phyloP scores from a whole-genome alignment of 768 basidiomycete species.

The Russula earlei region DNA sequence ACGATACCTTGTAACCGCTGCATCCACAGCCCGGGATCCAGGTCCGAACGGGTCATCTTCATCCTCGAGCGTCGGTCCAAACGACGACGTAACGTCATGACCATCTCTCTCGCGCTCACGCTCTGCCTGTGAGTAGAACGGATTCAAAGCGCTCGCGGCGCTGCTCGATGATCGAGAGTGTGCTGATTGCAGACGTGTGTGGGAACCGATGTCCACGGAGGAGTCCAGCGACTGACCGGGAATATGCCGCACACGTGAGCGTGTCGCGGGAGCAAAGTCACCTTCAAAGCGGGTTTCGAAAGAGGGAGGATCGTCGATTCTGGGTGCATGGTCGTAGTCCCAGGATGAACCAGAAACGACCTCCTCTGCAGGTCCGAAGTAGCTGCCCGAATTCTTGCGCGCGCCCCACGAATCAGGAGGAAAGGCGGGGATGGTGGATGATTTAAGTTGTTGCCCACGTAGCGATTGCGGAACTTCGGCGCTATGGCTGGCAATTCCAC shows the following conservation, averaged over 20 bases:
- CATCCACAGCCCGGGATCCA: not conserved
- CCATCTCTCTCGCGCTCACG: slow-evolving; percentile 3
- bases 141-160: not conserved
- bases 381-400: slow-evolving; percentile 41
- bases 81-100: slow-evolving; percentile 1
- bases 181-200: not conserved
- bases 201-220: not conserved
- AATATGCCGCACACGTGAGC: slow-evolving; percentile 3
- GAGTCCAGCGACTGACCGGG: slow-evolving; percentile 1
- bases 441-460: slow-evolving; percentile 9
- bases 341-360: slow-evolving; percentile 19
- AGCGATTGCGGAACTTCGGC: slow-evolving; percentile 21
- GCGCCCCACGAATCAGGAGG: slow-evolving; percentile 60
- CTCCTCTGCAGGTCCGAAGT: slow-evolving; percentile 34
- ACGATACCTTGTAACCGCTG: not conserved
- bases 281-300: slow-evolving; percentile 16
- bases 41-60: slow-evolving; percentile 12
- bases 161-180: slow-evolving; percentile 10
- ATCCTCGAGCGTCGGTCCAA: slow-evolving; percentile 12
- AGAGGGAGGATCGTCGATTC: slow-evolving; percentile 10
- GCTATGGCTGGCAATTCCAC: slow-evolving; percentile 38
- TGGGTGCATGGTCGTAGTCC: slow-evolving; percentile 17
- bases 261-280: slow-evolving; percentile 10
- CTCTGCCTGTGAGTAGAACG: slow-evolving; percentile 5
- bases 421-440: slow-evolving; percentile 33